These are phyloP conservation scores for Takakia lepidozioides DNA, from an alignment of 225 moss, liverwort and hornwort species.

Conservation along the genomic window DNA sequence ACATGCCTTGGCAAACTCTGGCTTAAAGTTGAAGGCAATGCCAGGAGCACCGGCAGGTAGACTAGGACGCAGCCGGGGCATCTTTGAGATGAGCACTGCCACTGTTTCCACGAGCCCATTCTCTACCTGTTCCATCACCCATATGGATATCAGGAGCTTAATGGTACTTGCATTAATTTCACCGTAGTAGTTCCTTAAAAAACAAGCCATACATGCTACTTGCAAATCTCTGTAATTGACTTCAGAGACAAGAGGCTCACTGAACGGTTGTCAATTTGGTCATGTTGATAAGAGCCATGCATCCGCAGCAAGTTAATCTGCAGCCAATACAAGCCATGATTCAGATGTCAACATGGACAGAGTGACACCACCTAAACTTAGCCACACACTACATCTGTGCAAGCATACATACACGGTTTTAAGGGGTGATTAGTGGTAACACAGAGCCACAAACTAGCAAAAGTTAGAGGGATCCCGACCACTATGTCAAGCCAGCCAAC, in stretches of 20 bases:
- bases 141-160: too few relatives aligned
- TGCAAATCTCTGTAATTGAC: too few relatives aligned
- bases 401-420: too few relatives aligned
- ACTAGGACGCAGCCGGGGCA: constrained; percentile 89
- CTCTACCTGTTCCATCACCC: constrained; percentile 60
- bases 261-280: constrained; percentile 92
- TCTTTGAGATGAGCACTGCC: constrained; percentile 78
- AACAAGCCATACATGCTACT: too few relatives aligned
- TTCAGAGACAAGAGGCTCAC: constrained; percentile 29
- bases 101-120: constrained; percentile 98
- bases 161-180: too few relatives aligned
- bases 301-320: constrained; percentile 72
- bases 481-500: constrained; percentile 98
- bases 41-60: constrained; percentile 67
- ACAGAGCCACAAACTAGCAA: too few relatives aligned
- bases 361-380: background rate
- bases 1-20: constrained; percentile 86
- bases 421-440: too few relatives aligned
- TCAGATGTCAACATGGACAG: background rate
- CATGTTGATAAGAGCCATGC: constrained; percentile 95
- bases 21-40: constrained; percentile 77
- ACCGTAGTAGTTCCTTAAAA: too few relatives aligned
- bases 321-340: background rate
- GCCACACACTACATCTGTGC: background rate
- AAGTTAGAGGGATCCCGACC: too few relatives aligned